These are phyloP conservation scores for Nicotiana tabacum DNA, from an alignment of 257 asterid genomes.

Conservation along the genomic window DNA sequence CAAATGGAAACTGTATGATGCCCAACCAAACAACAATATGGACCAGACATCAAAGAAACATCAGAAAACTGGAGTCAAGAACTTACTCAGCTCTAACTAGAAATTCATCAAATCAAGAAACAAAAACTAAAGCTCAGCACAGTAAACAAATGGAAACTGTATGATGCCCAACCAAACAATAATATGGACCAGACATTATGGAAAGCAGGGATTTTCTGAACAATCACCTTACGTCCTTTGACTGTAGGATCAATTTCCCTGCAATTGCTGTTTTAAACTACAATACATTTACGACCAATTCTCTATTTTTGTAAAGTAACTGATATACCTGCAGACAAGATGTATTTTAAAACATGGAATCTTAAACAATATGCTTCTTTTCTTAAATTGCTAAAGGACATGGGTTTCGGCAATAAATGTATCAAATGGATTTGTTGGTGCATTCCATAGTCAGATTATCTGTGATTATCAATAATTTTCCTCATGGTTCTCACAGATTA, in stretches of 20 bases:
- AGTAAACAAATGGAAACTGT: background rate
- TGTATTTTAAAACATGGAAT: no score
- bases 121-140: background rate
- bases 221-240: background rate
- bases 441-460: background rate
- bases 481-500: background rate
- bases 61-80: background rate
- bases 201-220: background rate
- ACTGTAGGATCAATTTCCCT: background rate
- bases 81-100: background rate
- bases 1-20: background rate
- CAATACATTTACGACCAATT: background rate
- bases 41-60: background rate
- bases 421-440: background rate
- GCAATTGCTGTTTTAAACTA: background rate
- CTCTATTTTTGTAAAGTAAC: background rate
- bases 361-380: background rate
- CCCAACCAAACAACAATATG: background rate
- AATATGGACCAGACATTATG: background rate
- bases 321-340: background rate
- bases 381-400: background rate
- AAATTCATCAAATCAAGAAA: background rate
- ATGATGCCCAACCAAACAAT: background rate
- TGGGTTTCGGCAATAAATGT: background rate
- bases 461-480: no score